A percentile compares a stretch with the other conserved stretches of the same genome.
These are phyloP conservation scores for Pythium volutum DNA, from an alignment of 352 stramenopile genomes.

Conservation along the genomic window DNA sequence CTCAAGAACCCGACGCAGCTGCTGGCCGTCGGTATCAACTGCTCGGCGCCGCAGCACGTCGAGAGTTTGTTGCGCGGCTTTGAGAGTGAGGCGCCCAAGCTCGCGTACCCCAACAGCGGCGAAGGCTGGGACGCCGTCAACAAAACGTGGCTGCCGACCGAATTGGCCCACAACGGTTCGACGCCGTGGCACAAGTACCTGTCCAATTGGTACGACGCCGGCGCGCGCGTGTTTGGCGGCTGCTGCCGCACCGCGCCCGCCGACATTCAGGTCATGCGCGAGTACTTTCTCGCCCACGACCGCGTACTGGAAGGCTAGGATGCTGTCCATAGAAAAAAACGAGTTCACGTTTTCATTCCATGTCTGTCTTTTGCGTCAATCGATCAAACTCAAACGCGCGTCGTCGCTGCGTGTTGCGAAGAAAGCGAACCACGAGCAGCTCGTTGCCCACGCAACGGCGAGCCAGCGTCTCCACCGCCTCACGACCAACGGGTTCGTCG, in stretches of 20 bases:
- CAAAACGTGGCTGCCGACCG: constrained; percentile 66
- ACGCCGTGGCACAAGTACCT: constrained; percentile 55
- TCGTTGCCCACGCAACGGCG: background rate
- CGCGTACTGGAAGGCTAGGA: constrained; percentile 15
- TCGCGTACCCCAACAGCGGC: constrained; percentile 85
- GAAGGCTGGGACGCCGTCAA: constrained; percentile 74
- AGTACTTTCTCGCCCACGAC: constrained; percentile 36
- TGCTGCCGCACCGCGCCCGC: constrained; percentile 78
- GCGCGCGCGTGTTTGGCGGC: constrained; percentile 73
- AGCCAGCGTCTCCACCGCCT: background rate
- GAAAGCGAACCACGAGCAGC: constrained; percentile 25
- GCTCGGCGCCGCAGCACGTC: constrained; percentile 71
- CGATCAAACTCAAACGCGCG: constrained; percentile 2
- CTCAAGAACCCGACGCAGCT: constrained; percentile 57
- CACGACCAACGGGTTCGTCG: background rate
- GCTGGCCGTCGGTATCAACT: constrained; percentile 83
- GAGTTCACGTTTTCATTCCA: background rate
- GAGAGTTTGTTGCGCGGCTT: constrained; percentile 53
- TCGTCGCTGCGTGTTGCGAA: constrained; percentile 27
- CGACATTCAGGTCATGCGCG: constrained; percentile 64
- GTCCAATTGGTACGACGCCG: constrained; percentile 65
- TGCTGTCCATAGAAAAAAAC: too few species aligned
- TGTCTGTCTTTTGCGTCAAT: background rate
- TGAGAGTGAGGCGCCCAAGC: constrained; percentile 45
- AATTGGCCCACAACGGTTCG: constrained; percentile 25